Percentiles rank a stretch among this genome's conserved stretches.
Evolutionary conservation across 768 basidiomycete genomes (phyloP).

Genomic region (Kwoniella dendrophila): DNA sequence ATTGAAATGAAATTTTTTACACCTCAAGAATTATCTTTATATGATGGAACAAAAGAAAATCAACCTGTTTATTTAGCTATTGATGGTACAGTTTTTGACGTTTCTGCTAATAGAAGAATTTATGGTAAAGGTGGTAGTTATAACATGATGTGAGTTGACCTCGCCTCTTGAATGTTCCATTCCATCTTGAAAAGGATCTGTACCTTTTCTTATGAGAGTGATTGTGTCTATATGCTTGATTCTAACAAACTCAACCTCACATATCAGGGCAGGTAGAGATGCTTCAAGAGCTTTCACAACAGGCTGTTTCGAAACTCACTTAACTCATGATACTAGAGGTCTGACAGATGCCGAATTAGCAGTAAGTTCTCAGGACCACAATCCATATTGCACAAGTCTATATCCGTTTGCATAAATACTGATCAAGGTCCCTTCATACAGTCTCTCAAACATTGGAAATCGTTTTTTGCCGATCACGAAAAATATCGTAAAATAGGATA

Average conservation of each 20-base stretch:
- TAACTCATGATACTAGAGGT: constrained; percentile 87
- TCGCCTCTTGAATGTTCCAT: no score
- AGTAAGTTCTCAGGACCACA: no score
- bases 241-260: no score
- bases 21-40: constrained; percentile 67
- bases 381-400: no score
- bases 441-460: constrained; percentile 85
- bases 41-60: constrained; percentile 66
- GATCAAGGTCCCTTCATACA: constrained; percentile 48
- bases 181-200: no score
- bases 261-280: constrained; percentile 76
- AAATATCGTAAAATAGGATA: constrained; percentile 76
- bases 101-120: constrained; percentile 69
- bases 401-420: not conserved
- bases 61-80: constrained; percentile 85
- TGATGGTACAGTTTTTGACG: constrained; percentile 90
- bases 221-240: no score
- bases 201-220: no score
- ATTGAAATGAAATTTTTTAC: constrained; percentile 66
- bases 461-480: constrained; percentile 80
- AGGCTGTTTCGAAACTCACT: constrained; percentile 87
- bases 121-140: constrained; percentile 83
- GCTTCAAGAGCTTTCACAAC: constrained; percentile 92
- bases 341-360: constrained; percentile 70
- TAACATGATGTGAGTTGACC: constrained; percentile 53